phyloP scores from a whole-genome alignment of 805 yeast species.

The Starmerella ratchasimensis region DNA sequence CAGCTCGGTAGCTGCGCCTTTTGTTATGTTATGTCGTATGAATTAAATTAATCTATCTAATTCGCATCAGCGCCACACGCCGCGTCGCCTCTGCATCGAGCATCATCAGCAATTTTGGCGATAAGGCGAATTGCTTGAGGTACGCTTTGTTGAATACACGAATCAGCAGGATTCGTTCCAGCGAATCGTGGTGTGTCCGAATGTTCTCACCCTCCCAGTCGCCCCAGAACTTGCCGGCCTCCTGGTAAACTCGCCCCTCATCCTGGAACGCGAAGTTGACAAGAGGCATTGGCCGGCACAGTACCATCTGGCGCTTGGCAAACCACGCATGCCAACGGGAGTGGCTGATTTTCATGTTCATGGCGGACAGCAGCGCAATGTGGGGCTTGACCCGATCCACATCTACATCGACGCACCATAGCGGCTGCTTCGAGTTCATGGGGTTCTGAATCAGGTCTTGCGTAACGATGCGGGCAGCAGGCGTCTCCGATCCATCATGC shows the following conservation, averaged over 20 bases:
- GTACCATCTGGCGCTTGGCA: conserved; percentile 2
- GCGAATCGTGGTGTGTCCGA: background rate
- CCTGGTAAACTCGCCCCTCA: conserved; percentile 15
- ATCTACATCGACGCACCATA: conserved; percentile 22
- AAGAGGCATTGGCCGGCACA: conserved; percentile 10
- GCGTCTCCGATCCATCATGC: conserved; percentile 1
- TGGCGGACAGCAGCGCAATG: conserved; percentile 21
- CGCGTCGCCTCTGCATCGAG: conserved; percentile 9
- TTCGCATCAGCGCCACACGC: background rate
- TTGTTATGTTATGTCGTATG: background rate
- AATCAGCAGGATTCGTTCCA: background rate
- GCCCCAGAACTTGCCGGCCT: conserved; percentile 12
- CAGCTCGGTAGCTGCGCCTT: too few relatives aligned
- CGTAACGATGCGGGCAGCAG: conserved; percentile 16
- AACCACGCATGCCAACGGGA: conserved; percentile 5
- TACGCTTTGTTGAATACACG: conserved; percentile 9
- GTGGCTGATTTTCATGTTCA: conserved; percentile 16
- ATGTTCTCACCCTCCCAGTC: conserved; percentile 17
- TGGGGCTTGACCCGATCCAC: conserved; percentile 16
- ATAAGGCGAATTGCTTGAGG: conserved; percentile 4
- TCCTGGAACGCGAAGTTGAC: conserved; percentile 19
- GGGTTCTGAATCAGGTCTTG: conserved; percentile 19
- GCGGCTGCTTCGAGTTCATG: conserved; percentile 9
- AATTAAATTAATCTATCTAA: background rate
- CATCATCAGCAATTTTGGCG: conserved; percentile 5